phyloP scores from a whole-genome alignment of 75 land plant genomes.

The Pinus taeda region DNA sequence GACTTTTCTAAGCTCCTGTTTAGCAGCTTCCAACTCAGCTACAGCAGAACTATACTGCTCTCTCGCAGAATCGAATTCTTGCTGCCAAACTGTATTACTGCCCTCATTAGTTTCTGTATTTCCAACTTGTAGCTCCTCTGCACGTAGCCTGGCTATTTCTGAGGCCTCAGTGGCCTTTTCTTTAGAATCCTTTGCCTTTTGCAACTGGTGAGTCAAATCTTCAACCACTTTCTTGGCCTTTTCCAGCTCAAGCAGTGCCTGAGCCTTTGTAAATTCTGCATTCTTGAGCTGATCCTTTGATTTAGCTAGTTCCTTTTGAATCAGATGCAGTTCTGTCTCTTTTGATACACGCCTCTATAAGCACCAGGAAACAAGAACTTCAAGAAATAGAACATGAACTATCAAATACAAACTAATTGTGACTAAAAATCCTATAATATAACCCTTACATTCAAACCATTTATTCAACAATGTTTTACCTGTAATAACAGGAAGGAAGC shows the following conservation, averaged over 20 bases:
- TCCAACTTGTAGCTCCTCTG: slow-evolving; percentile 38
- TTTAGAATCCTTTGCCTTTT: slow-evolving; percentile 33
- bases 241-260: slow-evolving; percentile 68
- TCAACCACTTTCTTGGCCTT: slow-evolving; percentile 50
- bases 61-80: slow-evolving; percentile 42
- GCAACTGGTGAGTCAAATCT: slow-evolving; percentile 45
- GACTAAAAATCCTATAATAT: too few species aligned
- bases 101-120: background rate
- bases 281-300: slow-evolving; percentile 48
- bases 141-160: slow-evolving; percentile 35
- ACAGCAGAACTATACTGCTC: slow-evolving; percentile 35
- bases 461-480: background rate
- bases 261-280: slow-evolving; percentile 56
- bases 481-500: background rate
- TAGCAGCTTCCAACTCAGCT: slow-evolving; percentile 56
- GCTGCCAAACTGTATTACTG: slow-evolving; percentile 13
- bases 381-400: background rate
- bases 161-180: slow-evolving; percentile 34
- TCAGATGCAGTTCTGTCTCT: slow-evolving; percentile 52
- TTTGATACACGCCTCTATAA: slow-evolving; percentile 11
- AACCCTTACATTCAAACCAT: background rate
- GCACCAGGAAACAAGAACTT: background rate
- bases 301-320: slow-evolving; percentile 64
- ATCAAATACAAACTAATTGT: background rate
- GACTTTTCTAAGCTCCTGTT: slow-evolving; percentile 52